phyloP scores from a whole-genome alignment of 2,329 filamentous ascomycete genomes.

The Coniella vitis region DNA sequence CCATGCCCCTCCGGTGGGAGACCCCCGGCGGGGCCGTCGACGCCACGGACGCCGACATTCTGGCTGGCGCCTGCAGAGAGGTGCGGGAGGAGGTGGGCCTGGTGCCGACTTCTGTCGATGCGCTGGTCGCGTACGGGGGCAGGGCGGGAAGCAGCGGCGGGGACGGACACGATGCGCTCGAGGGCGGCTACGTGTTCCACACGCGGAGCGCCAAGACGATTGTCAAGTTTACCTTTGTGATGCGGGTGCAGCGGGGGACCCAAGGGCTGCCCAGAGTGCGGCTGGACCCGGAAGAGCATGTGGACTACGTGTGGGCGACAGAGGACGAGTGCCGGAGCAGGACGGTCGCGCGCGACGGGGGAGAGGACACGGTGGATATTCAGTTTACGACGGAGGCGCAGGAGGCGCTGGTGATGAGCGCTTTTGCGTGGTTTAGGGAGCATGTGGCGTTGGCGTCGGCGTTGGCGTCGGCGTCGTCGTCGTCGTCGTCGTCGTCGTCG shows the following conservation, averaged over 20 bases:
- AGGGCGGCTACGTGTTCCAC: constrained; percentile 19
- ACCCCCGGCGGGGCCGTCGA: constrained; percentile 35
- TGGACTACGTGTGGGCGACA: constrained; percentile 27
- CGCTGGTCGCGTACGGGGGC: constrained; percentile 6
- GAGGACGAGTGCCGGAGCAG: constrained; percentile 25
- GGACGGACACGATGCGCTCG: constrained; percentile 5
- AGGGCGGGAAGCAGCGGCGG: neutral
- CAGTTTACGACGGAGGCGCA: constrained; percentile 21
- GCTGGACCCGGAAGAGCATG: constrained; percentile 29
- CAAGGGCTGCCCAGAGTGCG: constrained; percentile 14
- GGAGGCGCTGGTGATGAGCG: constrained; percentile 17
- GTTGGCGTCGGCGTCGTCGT: neutral
- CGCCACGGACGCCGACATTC: constrained; percentile 27
- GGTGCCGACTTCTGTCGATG: constrained; percentile 20
- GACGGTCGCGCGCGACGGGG: neutral
- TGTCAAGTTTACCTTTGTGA: constrained; percentile 24
- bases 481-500: neutral
- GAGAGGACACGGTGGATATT: constrained; percentile 7
- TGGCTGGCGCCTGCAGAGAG: constrained; percentile 32
- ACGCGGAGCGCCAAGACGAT: constrained; percentile 20
- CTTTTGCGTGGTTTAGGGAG: constrained; percentile 13
- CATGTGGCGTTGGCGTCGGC: too few species aligned
- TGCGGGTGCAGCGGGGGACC: constrained; percentile 17
- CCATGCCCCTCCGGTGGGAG: constrained; percentile 35
- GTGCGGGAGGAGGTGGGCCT: constrained; percentile 37